A percentile compares a stretch with the other conserved stretches of the same genome.
phyloP scores from a whole-genome alignment of 345 rosid species.

The Eucalyptus coolabah region DNA sequence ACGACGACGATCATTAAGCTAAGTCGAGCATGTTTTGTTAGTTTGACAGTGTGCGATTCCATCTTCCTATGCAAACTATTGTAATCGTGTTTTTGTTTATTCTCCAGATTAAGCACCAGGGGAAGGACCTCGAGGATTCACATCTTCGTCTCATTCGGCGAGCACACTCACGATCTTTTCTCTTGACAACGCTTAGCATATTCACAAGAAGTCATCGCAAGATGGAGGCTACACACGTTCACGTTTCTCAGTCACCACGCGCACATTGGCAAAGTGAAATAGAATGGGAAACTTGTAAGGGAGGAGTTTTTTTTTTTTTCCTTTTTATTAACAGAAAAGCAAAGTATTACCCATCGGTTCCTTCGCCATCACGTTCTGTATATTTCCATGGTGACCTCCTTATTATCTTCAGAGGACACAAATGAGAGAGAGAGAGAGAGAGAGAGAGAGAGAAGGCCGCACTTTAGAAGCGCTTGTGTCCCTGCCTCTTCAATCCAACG shows the following conservation, averaged over 20 bases:
- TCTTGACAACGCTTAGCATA: not conserved
- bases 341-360: not conserved
- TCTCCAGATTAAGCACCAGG: not conserved
- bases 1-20: not conserved
- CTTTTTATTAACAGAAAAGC: too few species aligned
- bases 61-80: not conserved
- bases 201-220: not conserved
- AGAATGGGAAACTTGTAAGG: too few species aligned
- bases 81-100: not conserved
- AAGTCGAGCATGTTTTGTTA: not conserved
- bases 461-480: too few species aligned
- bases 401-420: not conserved
- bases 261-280: too few species aligned
- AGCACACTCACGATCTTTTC: not conserved
- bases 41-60: not conserved
- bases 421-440: too few species aligned
- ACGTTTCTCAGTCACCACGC: too few species aligned
- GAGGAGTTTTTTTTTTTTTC: too few species aligned
- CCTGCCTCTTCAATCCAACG: too few species aligned
- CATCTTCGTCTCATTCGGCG: not conserved
- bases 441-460: too few species aligned
- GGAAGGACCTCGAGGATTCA: not conserved
- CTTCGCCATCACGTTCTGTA: not conserved
- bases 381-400: not conserved
- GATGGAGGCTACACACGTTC: not conserved